Evolutionary conservation across 805 yeast genomes (phyloP).

Genomic region (Vanderwaltozyma yarrowii): DNA sequence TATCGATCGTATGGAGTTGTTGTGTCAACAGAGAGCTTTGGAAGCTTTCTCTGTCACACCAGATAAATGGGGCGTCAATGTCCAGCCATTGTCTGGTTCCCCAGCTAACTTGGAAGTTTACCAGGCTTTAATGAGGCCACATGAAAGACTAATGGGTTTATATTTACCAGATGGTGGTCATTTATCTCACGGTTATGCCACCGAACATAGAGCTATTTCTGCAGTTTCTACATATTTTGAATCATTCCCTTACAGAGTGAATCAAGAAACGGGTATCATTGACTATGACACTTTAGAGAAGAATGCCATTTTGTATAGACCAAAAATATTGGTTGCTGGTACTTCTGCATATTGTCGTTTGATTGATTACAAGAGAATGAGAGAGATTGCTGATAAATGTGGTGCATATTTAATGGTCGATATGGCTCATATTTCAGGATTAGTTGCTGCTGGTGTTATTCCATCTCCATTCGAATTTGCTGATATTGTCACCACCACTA

Average conservation of each 20-base stretch:
- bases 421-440: constrained; percentile 98
- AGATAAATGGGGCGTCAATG: constrained; percentile 95
- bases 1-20: constrained; percentile 84
- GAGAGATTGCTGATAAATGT: constrained; percentile 91
- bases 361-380: constrained; percentile 94
- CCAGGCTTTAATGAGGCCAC: constrained; percentile 89
- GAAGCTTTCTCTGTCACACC: constrained; percentile 75
- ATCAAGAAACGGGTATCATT: constrained; percentile 84
- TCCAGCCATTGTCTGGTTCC: constrained; percentile 92
- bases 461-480: constrained; percentile 96
- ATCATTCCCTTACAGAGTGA: constrained; percentile 96
- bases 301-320: constrained; percentile 86
- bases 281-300: constrained; percentile 93
- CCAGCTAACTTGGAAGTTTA: constrained; percentile 97
- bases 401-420: constrained; percentile 94
- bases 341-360: constrained; percentile 96
- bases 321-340: constrained; percentile 94
- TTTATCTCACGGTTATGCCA: constrained; percentile 96
- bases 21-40: constrained; percentile 92
- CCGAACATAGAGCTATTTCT: constrained; percentile 85
- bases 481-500: constrained; percentile 96
- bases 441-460: constrained; percentile 90
- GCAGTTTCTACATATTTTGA: constrained; percentile 94
- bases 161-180: constrained; percentile 99
- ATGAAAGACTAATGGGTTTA: constrained; percentile 95